Evolutionary conservation across 2,329 filamentous ascomycete genomes (phyloP), one percentile per base, ranked within the genome.

Genomic region (Colletotrichum chrysophilum): DNA sequence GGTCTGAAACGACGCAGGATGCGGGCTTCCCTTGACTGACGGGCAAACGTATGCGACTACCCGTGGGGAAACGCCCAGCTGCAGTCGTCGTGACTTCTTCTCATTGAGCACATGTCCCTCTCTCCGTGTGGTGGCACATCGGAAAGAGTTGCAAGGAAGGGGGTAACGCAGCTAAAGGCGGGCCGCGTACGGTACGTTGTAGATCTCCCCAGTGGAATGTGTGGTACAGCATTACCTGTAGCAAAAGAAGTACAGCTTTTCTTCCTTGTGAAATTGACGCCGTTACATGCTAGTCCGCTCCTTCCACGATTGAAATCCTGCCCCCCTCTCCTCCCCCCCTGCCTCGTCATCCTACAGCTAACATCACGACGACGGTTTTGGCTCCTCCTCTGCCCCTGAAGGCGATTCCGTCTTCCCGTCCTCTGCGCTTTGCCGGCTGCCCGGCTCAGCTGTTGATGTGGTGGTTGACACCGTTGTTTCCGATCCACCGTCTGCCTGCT

Each of bases 331-430:
- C 10, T 2, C 6, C 10, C 60, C 60, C 62, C 62, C 32, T 66
- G 36, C 38, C 26, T 28, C 28, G 8, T 28, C 62, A 48, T 48
- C 34, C 30, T 55, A 56, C 56, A 24, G 48, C 64, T 16, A 30
- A 70, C 43, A 67, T 75, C 38, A 75, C 34, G 70, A 34, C 43
- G 56, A 74, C 13, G 71, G 24, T 34, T 71, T 80, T 69, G 24
- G 62, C 64, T 77, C 76, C 34, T 71, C 68, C 26, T 78, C 79
- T 10, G 32, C 60, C 7, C n/a, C 73, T 16, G 73, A 52, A 13
- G 73, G 73, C 70, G 73, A 73, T 24, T 73, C 70, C 67, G 26
- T 77, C 30, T 60, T 77, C 74, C 13, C 73, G n/a, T 56, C 67
- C 28, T 66, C 68, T 38, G 62, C 72, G 32, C 62, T 77, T 32